These are phyloP conservation scores for Laburnicola sp. DNA, from an alignment of 2,329 filamentous ascomycete genomes.

Conservation along the genomic window DNA sequence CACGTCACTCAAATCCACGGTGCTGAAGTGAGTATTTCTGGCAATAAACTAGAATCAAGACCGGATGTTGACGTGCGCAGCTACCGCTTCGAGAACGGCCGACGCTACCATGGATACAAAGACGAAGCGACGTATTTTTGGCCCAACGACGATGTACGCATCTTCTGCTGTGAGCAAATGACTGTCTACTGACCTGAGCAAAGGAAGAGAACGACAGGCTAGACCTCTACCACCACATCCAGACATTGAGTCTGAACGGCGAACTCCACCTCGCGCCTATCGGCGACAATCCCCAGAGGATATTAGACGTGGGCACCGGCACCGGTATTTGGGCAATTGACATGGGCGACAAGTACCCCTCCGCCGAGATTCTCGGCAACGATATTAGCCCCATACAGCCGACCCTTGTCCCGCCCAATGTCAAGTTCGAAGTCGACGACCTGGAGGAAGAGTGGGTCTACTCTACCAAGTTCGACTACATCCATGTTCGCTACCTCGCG, in stretches of 20 bases:
- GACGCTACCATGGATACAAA: constrained; percentile 30
- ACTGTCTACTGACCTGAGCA: background rate
- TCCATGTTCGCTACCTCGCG: constrained; percentile 29
- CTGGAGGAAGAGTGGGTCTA: constrained; percentile 39
- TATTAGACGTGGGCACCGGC: constrained; percentile 26
- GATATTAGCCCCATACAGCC: constrained; percentile 42
- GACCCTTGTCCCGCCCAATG: constrained; percentile 42
- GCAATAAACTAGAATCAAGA: background rate
- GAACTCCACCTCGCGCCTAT: constrained; percentile 31
- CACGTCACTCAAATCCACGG: constrained; percentile 27
- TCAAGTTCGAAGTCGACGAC: constrained; percentile 44
- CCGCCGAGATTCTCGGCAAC: constrained; percentile 40
- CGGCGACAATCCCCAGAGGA: constrained; percentile 22
- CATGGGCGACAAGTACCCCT: constrained; percentile 36
- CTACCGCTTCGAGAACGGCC: constrained; percentile 31
- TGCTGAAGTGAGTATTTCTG: constrained; percentile 19
- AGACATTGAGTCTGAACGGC: constrained; percentile 22
- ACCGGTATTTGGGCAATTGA: constrained; percentile 34
- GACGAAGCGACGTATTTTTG: constrained; percentile 27
- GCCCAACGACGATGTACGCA: constrained; percentile 30
- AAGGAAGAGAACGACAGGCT: constrained; percentile 32
- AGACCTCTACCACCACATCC: constrained; percentile 31
- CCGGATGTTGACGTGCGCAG: constrained; percentile 8
- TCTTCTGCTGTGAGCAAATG: background rate
- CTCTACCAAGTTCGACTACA: constrained; percentile 29